phyloP scores from a whole-genome alignment of 495 filamentous ascomycete genomes.

The Aspergillus nanangensis region DNA sequence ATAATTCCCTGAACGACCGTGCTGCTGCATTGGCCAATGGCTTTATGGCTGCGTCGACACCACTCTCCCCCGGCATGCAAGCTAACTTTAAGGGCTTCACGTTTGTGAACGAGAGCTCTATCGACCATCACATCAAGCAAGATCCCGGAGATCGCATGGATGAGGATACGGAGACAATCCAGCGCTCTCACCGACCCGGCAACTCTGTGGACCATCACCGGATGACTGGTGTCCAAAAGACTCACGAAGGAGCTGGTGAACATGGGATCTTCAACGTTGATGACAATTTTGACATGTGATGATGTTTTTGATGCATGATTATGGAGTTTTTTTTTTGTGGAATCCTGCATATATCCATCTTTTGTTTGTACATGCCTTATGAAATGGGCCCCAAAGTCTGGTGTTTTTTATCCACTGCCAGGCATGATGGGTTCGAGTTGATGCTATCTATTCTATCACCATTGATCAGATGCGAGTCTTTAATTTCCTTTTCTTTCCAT shows the following conservation, averaged over 20 bases:
- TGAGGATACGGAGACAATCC: constrained; percentile 56
- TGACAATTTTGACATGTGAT: constrained; percentile 66
- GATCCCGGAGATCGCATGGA: constrained; percentile 64
- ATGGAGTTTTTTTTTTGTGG: constrained; percentile 30
- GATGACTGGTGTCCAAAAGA: constrained; percentile 72
- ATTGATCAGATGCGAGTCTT: constrained; percentile 1
- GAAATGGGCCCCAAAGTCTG: constrained; percentile 16
- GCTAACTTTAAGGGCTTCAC: constrained; percentile 98
- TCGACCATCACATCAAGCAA: constrained; percentile 80
- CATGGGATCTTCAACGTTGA: constrained; percentile 65
- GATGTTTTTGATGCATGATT: constrained; percentile 36
- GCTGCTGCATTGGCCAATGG: constrained; percentile 73
- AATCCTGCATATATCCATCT: constrained; percentile 21
- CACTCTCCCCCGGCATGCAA: constrained; percentile 89
- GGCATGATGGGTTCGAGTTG: constrained; percentile 9
- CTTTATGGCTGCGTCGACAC: constrained; percentile 77
- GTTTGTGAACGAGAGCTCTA: constrained; percentile 93
- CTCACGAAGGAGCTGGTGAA: constrained; percentile 58
- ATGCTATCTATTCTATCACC: neutral
- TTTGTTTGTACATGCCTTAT: constrained; percentile 33
- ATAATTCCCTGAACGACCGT: constrained; percentile 75
- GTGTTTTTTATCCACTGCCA: constrained; percentile 13
- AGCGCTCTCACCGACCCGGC: constrained; percentile 30
- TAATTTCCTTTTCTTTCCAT: neutral
- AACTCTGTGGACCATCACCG: constrained; percentile 52